A percentile compares a stretch with the other conserved stretches of the same genome.
These are phyloP conservation scores for Trichoderma sp. DNA, from an alignment of 2,329 filamentous ascomycete genomes.

Conservation along the genomic window DNA sequence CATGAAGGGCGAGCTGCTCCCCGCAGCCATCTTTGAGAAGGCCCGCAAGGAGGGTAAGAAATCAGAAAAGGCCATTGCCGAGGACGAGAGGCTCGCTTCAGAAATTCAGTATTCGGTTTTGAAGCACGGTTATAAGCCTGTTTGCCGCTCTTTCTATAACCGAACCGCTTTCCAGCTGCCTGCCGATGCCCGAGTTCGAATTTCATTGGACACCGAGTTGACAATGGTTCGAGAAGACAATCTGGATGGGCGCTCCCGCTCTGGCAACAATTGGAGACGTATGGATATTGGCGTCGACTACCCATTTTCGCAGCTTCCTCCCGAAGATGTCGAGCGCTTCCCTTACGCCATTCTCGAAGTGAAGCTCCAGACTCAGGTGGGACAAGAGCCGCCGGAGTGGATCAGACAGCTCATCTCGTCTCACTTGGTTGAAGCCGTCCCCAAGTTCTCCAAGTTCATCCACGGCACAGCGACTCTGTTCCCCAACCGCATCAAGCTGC, in stretches of 20 bases:
- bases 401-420: conserved; percentile 90
- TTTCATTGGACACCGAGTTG: conserved; percentile 94
- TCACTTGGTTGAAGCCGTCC: conserved; percentile 96
- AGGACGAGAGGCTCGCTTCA: conserved; percentile 84
- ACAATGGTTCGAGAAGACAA: conserved; percentile 97
- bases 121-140: conserved; percentile 82
- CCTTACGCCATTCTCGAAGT: conserved; percentile 96
- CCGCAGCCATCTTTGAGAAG: conserved; percentile 92
- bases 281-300: conserved; percentile 98
- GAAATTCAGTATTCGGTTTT: conserved; percentile 95
- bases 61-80: conserved; percentile 84
- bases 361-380: conserved; percentile 94
- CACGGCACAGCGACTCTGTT: conserved; percentile 90
- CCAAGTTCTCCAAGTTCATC: conserved; percentile 99
- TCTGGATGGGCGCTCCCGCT: conserved; percentile 74
- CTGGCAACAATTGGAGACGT: conserved; percentile 90
- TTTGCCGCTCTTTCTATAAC: conserved; percentile 96
- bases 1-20: conserved; percentile 80
- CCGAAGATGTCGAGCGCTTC: conserved; percentile 85
- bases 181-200: conserved; percentile 92
- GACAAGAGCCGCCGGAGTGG: conserved; percentile 95
- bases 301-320: conserved; percentile 85
- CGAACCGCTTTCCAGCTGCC: conserved; percentile 97
- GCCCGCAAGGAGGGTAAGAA: conserved; percentile 95
- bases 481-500: conserved; percentile 80